Evolutionary conservation across 345 rosid genomes (phyloP).

Genomic region (Hirschfeldia incana): DNA sequence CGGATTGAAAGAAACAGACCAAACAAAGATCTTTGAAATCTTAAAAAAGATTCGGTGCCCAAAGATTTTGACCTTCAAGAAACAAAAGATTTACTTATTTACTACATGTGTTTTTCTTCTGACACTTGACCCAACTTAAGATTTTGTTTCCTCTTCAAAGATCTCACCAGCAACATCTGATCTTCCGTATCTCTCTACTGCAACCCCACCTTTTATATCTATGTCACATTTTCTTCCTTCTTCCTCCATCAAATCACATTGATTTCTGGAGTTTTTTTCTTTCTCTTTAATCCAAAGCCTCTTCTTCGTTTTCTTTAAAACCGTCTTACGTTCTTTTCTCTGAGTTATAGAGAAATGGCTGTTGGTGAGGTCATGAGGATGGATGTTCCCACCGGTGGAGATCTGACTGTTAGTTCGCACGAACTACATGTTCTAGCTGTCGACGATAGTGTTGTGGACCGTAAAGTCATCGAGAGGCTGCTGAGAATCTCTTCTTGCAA

Average conservation of each 20-base stretch:
- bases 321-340: background rate
- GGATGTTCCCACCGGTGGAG: slow-evolving; percentile 34
- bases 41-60: slow-evolving; percentile 39
- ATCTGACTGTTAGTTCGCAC: slow-evolving; percentile 38
- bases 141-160: slow-evolving; percentile 40
- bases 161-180: slow-evolving; percentile 38
- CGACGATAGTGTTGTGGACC: slow-evolving; percentile 81
- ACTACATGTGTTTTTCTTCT: background rate
- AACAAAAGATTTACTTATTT: background rate
- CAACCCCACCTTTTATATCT: slow-evolving; percentile 22
- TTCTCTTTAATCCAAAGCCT: slow-evolving; percentile 22
- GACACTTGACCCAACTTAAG: slow-evolving; percentile 31
- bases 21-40: slow-evolving; percentile 39
- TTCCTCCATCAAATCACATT: slow-evolving; percentile 17
- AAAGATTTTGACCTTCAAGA: slow-evolving; percentile 34
- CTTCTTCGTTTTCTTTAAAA: background rate
- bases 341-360: slow-evolving; percentile 25
- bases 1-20: slow-evolving; percentile 40
- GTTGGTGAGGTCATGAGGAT: slow-evolving; percentile 47
- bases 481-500: slow-evolving; percentile 74
- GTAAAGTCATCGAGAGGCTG: slow-evolving; percentile 79
- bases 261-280: background rate
- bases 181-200: slow-evolving; percentile 23
- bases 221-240: slow-evolving; percentile 5
- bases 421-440: slow-evolving; percentile 98